Percentiles rank a stretch among this genome's conserved stretches.
These are phyloP conservation scores for Rosellinia necatrix DNA, from an alignment of 2,329 filamentous ascomycete genomes.

Conservation along the genomic window DNA sequence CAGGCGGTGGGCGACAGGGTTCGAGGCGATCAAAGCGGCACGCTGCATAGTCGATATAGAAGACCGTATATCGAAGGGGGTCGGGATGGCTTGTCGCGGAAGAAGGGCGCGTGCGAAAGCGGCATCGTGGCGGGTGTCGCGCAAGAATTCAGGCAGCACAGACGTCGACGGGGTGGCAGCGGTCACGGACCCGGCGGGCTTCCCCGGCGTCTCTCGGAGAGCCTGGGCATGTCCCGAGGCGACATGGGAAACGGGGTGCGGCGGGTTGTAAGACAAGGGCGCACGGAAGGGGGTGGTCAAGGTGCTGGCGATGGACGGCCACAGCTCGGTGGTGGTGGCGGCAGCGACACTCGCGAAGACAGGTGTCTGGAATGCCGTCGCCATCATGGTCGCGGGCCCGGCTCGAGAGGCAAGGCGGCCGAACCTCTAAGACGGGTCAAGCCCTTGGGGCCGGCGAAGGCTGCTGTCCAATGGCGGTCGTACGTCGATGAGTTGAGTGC, in stretches of 20 bases:
- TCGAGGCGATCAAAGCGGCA: slow-evolving; percentile 38
- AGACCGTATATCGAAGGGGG: slow-evolving; percentile 41
- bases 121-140: slow-evolving; percentile 33
- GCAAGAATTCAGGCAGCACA: slow-evolving; percentile 44
- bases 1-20: slow-evolving; percentile 36
- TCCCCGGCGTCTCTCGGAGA: slow-evolving; percentile 2
- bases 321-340: slow-evolving; percentile 49
- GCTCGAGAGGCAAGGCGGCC: not conserved
- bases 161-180: slow-evolving; percentile 24
- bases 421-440: slow-evolving; percentile 2
- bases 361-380: slow-evolving; percentile 40
- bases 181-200: slow-evolving; percentile 20
- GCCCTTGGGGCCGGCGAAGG: slow-evolving; percentile 19
- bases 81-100: slow-evolving; percentile 29
- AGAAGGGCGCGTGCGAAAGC: slow-evolving; percentile 22
- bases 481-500: not conserved
- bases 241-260: not conserved
- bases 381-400: slow-evolving; percentile 37
- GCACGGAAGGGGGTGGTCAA: slow-evolving; percentile 44
- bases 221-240: not conserved
- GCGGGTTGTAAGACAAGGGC: slow-evolving; percentile 24
- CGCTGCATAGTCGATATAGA: slow-evolving; percentile 41
- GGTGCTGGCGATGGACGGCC: slow-evolving; percentile 52
- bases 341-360: slow-evolving; percentile 47
- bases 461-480: slow-evolving; percentile 20